Evolutionary conservation across 164 flowering plant species (phyloP).

Genomic region (Nymphaea colorata): DNA sequence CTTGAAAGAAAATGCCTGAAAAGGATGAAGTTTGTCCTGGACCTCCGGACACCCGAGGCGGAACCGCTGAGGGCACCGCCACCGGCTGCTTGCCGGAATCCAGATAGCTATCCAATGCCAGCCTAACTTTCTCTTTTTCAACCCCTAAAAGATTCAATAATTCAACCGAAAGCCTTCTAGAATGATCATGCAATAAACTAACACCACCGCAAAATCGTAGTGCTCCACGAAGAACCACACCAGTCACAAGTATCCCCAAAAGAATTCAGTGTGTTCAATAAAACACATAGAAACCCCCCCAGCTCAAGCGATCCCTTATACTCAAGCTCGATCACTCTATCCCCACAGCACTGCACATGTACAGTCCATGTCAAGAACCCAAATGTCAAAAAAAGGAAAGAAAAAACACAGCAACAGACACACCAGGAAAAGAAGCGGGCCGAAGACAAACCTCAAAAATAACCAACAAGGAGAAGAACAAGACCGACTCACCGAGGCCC

Average conservation of each 20-base stretch:
- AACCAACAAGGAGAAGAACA: neutral
- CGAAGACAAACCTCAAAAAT: neutral
- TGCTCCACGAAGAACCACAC: too few species aligned
- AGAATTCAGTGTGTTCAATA: neutral
- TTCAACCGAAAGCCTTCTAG: neutral
- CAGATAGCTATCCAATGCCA: constrained; percentile 61
- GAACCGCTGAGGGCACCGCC: constrained; percentile 48
- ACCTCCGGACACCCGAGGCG: constrained; percentile 79
- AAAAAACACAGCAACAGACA: neutral
- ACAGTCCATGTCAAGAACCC: neutral
- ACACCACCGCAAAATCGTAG: too few species aligned
- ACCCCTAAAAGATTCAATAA: neutral
- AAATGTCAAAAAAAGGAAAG: neutral
- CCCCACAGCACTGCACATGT: neutral
- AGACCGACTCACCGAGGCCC: neutral
- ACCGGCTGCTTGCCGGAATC: constrained; percentile 48
- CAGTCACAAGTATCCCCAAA: too few species aligned
- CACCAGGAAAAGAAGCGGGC: neutral
- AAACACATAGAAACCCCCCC: neutral
- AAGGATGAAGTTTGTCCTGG: constrained; percentile 57
- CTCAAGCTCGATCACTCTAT: neutral
- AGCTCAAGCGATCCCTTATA: neutral
- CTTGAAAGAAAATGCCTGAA: constrained; percentile 84
- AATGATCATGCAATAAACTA: too few species aligned
- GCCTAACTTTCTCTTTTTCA: neutral